phyloP scores from a whole-genome alignment of 192 early-diverging fungal species.

The Coemansia umbellata region DNA sequence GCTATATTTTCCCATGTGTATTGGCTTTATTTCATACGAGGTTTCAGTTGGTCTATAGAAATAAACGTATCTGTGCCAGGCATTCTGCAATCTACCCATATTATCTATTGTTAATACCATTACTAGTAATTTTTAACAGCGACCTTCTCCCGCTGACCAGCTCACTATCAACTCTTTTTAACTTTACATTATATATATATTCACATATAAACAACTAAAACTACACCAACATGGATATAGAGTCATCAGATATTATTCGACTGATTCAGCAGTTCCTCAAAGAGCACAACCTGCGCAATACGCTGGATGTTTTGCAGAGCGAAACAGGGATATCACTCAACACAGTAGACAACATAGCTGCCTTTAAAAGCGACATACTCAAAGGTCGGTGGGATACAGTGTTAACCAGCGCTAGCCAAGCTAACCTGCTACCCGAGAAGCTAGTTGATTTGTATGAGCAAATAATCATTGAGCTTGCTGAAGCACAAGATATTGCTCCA shows the following conservation, averaged over 20 bases:
- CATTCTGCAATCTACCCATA: too few relatives aligned
- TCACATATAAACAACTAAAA: too few relatives aligned
- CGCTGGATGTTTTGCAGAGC: slow-evolving; percentile 74
- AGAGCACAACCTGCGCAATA: slow-evolving; percentile 82
- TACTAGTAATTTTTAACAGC: too few relatives aligned
- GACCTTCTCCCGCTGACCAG: too few relatives aligned
- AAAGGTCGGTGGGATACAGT: slow-evolving; percentile 88
- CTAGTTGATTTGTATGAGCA: slow-evolving; percentile 89
- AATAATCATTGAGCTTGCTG: slow-evolving; percentile 83
- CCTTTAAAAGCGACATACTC: slow-evolving; percentile 69
- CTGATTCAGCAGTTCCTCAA: slow-evolving; percentile 92
- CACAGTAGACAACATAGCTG: slow-evolving; percentile 76
- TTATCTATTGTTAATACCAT: too few relatives aligned
- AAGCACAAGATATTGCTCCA: slow-evolving; percentile 75
- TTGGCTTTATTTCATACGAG: too few relatives aligned
- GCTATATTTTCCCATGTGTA: too few relatives aligned
- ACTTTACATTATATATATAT: too few relatives aligned
- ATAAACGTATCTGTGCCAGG: too few relatives aligned
- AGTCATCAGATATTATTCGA: slow-evolving; percentile 67
- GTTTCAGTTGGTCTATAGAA: too few relatives aligned
- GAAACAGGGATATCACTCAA: slow-evolving; percentile 78
- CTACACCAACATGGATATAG: slow-evolving; percentile 41
- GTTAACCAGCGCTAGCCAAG: slow-evolving; percentile 62
- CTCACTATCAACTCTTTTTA: too few relatives aligned
- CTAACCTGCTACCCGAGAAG: slow-evolving; percentile 57